Base-by-base conservation (phyloP, 192 early-diverging fungal species). In the Backusella liffmaniae region DNA sequence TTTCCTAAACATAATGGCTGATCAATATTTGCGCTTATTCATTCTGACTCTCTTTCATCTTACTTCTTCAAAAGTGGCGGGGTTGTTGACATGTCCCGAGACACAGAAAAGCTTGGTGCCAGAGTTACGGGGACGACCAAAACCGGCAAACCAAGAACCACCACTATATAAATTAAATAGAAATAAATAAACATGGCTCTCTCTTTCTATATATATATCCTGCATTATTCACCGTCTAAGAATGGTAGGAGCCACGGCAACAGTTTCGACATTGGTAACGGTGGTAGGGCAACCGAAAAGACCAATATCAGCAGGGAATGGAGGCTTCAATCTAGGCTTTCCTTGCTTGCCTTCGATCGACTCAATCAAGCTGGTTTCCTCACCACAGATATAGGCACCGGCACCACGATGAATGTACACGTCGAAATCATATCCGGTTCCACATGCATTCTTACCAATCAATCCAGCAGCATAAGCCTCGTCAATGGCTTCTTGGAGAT, bases 181-280 rank as follows among this genome's bases (percentile, higher is more conserved):
- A 32, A 32, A 32, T 34, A 35, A 67, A 15, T 3, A 30, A 7
- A 23, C 1, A 12, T 29, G 30, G 37, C 10, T 39, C 9, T 39
- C 37, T 12, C 37, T 39, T 9, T 12, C 37, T 9, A 7, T 39
- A 1, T 39, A n/a, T 2, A 39, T 39, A 39, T 26, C 26, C 26
- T 26, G 26, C 37, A 39, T 9, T 32, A 32, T 39, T 65, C 70
- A 78, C 73, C 78, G 74, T 72, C 81, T 71, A 35, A 82, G 88
- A 78, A 99, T 99, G 35, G 96, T 97, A 23, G 97, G 97, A 26
- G 97, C 96, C 10, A 96, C 97, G 23, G 97, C 95, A n/a, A 99
- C 94, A 66, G 97, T 99, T 84, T 99, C 97, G 37, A 99, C 97
- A 79, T 99, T 99, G 37, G 96, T 92, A n/a, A 99, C 97, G n/a